Evolutionary conservation across 2,329 filamentous ascomycete genomes (phyloP).

Genomic region (Fusarium stilboides): DNA sequence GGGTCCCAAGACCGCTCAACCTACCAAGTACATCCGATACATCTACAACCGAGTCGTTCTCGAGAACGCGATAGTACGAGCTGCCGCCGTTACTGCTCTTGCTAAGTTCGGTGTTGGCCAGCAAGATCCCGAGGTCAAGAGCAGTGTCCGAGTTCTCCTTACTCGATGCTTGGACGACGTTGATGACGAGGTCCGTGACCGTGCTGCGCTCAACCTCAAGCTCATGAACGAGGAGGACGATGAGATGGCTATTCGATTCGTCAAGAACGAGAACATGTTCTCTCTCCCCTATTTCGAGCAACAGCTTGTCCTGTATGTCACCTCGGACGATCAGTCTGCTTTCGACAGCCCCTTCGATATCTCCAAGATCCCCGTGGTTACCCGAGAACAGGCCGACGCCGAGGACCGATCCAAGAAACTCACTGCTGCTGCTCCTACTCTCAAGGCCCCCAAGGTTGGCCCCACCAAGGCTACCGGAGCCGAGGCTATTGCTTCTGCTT

Average conservation of each 20-base stretch:
- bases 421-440: constrained; percentile 89
- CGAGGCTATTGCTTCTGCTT: constrained; percentile 82
- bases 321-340: constrained; percentile 87
- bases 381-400: constrained; percentile 93
- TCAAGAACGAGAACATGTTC: constrained; percentile 97
- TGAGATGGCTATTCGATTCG: constrained; percentile 86
- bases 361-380: constrained; percentile 90
- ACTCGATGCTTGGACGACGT: constrained; percentile 96
- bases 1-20: constrained; percentile 93
- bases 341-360: constrained; percentile 93
- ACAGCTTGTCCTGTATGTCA: constrained; percentile 97
- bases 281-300: constrained; percentile 96
- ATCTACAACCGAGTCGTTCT: constrained; percentile 99
- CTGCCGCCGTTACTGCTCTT: constrained; percentile 93
- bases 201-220: constrained; percentile 91
- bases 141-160: constrained; percentile 92
- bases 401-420: constrained; percentile 98
- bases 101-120: constrained; percentile 98
- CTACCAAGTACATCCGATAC: constrained; percentile 98
- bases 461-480: constrained; percentile 81
- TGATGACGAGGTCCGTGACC: constrained; percentile 97
- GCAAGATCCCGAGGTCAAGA: constrained; percentile 96
- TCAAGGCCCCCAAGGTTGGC: constrained; percentile 91
- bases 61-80: constrained; percentile 95
- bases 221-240: constrained; percentile 95